phyloP scores from a whole-genome alignment of 2,329 filamentous ascomycete genomes.

The Fusarium sp. region DNA sequence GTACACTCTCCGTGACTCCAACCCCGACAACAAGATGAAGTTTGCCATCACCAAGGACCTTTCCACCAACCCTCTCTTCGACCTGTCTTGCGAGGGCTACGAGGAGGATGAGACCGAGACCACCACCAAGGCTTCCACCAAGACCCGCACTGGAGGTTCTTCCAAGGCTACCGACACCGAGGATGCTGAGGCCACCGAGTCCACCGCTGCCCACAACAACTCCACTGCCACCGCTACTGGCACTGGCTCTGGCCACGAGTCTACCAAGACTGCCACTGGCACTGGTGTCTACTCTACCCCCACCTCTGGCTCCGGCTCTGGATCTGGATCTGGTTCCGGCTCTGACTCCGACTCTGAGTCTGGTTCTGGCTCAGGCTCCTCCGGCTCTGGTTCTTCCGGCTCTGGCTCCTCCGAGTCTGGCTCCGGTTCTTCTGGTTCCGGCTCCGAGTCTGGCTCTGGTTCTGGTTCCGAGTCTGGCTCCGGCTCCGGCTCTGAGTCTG shows the following conservation, averaged over 20 bases:
- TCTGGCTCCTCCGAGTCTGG: constrained; percentile 21
- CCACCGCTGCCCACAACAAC: constrained; percentile 57
- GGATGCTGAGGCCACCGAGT: constrained; percentile 48
- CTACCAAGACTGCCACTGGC: constrained; percentile 18
- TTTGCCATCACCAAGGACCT: constrained; percentile 67
- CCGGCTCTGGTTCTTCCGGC: constrained; percentile 23
- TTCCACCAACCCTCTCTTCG: constrained; percentile 60
- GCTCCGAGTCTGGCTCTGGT: constrained; percentile 17
- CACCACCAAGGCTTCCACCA: constrained; percentile 37
- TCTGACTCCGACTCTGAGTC: constrained; percentile 19
- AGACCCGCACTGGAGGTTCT: constrained; percentile 12
- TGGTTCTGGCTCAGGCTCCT: constrained; percentile 13
- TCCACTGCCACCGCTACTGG: constrained; percentile 62
- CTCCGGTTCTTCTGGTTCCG: constrained; percentile 15
- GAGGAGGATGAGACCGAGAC: constrained; percentile 36
- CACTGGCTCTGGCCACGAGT: constrained; percentile 55
- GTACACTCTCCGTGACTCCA: constrained; percentile 71
- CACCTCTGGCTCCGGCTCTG: constrained; percentile 17
- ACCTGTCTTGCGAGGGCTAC: constrained; percentile 63
- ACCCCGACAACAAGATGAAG: constrained; percentile 68
- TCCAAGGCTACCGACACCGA: constrained; percentile 17
- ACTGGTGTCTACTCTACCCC: constrained; percentile 25
- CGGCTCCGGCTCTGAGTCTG: constrained; percentile 4
- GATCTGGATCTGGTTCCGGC: constrained; percentile 11
- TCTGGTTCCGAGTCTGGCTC: constrained; percentile 23